These are phyloP conservation scores for Penicillium sp. DNA, from an alignment of 2,329 filamentous ascomycete species.

Conservation along the genomic window DNA sequence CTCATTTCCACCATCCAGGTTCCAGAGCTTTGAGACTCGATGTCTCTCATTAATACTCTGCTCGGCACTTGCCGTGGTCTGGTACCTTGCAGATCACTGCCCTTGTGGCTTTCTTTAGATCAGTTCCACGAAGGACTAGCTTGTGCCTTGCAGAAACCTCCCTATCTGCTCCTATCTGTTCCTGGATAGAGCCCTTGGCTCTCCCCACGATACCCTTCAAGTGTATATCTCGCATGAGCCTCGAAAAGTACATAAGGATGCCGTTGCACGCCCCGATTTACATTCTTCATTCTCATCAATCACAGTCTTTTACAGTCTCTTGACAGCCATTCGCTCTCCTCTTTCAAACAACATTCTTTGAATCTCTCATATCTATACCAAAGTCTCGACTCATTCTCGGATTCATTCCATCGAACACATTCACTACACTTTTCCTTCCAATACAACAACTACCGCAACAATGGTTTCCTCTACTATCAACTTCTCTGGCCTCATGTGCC, in stretches of 20 bases:
- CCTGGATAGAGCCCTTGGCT: slow-evolving; percentile 16
- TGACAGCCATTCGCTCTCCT: slow-evolving; percentile 24
- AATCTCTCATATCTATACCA: slow-evolving; percentile 6
- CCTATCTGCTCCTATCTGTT: slow-evolving; percentile 4
- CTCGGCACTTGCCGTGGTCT: slow-evolving; percentile 9
- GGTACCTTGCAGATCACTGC: slow-evolving; percentile 25
- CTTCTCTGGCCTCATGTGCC: slow-evolving; percentile 32
- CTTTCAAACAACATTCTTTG: slow-evolving; percentile 5
- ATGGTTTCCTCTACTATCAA: slow-evolving; percentile 29
- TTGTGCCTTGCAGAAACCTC: slow-evolving; percentile 24
- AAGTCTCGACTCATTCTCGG: slow-evolving; percentile 1
- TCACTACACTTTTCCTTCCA: slow-evolving; percentile 2
- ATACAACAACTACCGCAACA: slow-evolving; percentile 1
- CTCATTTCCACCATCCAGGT: slow-evolving; percentile 2
- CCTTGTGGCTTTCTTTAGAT: slow-evolving; percentile 17
- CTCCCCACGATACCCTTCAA: slow-evolving; percentile 14
- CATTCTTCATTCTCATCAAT: slow-evolving; percentile 17
- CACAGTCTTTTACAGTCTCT: slow-evolving; percentile 12
- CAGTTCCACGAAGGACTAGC: slow-evolving; percentile 21
- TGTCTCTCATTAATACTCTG: slow-evolving; percentile 15
- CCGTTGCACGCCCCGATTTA: background rate
- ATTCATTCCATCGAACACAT: slow-evolving; percentile 10
- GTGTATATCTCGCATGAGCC: background rate
- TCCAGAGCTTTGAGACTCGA: slow-evolving; percentile 11
- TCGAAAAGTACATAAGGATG: slow-evolving; percentile 25